These are phyloP conservation scores for Lachnellula occidentalis DNA, from an alignment of 2,329 filamentous ascomycete species.

Conservation along the genomic window DNA sequence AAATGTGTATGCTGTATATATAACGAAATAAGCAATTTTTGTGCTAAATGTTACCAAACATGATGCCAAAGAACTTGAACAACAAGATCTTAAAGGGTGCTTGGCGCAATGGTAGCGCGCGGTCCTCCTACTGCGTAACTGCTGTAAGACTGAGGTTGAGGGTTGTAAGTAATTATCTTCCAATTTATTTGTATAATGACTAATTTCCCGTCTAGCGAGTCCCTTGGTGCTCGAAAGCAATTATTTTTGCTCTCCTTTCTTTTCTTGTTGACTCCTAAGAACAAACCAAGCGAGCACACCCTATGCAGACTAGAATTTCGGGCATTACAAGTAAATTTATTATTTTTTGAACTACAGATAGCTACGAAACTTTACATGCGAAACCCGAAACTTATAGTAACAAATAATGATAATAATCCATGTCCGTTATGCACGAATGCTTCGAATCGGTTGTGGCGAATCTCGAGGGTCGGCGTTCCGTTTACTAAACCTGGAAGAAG, in stretches of 20 bases:
- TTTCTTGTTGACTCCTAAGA: too few relatives aligned
- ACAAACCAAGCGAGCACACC: too few relatives aligned
- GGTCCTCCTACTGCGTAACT: slow-evolving; percentile 38
- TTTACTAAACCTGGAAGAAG: too few relatives aligned
- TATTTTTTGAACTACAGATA: too few relatives aligned
- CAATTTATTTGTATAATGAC: background rate
- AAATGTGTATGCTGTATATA: background rate
- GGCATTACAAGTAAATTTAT: too few relatives aligned
- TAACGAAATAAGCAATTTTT: background rate
- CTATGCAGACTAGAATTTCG: too few relatives aligned
- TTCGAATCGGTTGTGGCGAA: too few relatives aligned
- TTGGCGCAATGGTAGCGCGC: slow-evolving; percentile 45
- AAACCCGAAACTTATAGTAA: too few relatives aligned
- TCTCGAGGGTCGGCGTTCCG: too few relatives aligned
- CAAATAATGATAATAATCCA: too few relatives aligned
- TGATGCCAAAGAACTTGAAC: slow-evolving; percentile 4
- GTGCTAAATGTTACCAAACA: slow-evolving; percentile 4
- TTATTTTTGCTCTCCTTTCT: too few relatives aligned
- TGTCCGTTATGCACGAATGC: too few relatives aligned
- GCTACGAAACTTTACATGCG: background rate
- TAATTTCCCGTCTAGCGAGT: slow-evolving; percentile 9
- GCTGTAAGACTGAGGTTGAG: slow-evolving; percentile 40
- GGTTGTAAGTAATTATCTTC: slow-evolving; percentile 14
- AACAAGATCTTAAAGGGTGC: slow-evolving; percentile 14
- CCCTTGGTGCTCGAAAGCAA: slow-evolving; percentile 19